A percentile compares a stretch with the other conserved stretches of the same genome.
phyloP scores from a whole-genome alignment of 495 filamentous ascomycete genomes.

The Talaromyces borbonicus region DNA sequence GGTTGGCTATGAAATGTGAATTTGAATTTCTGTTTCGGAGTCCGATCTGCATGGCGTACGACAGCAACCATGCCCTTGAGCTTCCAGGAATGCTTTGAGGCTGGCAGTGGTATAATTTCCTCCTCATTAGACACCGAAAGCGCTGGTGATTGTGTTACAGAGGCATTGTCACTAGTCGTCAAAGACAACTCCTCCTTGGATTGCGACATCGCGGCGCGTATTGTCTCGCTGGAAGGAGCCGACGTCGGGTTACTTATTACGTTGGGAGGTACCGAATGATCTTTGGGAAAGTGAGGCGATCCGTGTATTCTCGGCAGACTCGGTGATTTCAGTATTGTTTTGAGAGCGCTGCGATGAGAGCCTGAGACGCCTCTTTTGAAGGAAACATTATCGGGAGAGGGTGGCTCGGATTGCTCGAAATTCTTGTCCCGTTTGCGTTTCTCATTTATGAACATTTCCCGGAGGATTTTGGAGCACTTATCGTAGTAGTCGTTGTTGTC shows the following conservation, averaged over 20 bases:
- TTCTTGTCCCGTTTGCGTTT: slow-evolving; percentile 43
- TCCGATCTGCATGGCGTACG: slow-evolving; percentile 90
- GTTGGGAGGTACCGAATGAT: slow-evolving; percentile 31
- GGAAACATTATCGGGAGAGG: slow-evolving; percentile 21
- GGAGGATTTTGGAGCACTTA: slow-evolving; percentile 73
- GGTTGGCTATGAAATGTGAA: slow-evolving; percentile 97
- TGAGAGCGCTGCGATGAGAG: slow-evolving; percentile 39
- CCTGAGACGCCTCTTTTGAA: slow-evolving; percentile 21
- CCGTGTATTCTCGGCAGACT: slow-evolving; percentile 52
- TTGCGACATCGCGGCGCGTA: slow-evolving; percentile 16
- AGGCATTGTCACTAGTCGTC: slow-evolving; percentile 18
- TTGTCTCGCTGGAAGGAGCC: slow-evolving; percentile 40
- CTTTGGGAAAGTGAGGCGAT: slow-evolving; percentile 31
- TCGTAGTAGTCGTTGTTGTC: slow-evolving; percentile 99
- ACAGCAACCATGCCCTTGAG: slow-evolving; percentile 98
- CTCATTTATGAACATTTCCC: slow-evolving; percentile 76
- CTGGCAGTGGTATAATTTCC: slow-evolving; percentile 54
- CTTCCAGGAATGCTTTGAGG: slow-evolving; percentile 93
- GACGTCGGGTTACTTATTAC: slow-evolving; percentile 35
- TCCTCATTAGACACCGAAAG: slow-evolving; percentile 21
- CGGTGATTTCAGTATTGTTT: slow-evolving; percentile 53
- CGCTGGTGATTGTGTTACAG: slow-evolving; percentile 23
- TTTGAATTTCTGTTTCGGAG: slow-evolving; percentile 98
- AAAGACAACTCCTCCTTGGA: slow-evolving; percentile 17
- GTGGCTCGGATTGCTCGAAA: slow-evolving; percentile 23